These are phyloP conservation scores for Xerocomellus chrysenteron DNA, from an alignment of 768 basidiomycete genomes.

Conservation along the genomic window DNA sequence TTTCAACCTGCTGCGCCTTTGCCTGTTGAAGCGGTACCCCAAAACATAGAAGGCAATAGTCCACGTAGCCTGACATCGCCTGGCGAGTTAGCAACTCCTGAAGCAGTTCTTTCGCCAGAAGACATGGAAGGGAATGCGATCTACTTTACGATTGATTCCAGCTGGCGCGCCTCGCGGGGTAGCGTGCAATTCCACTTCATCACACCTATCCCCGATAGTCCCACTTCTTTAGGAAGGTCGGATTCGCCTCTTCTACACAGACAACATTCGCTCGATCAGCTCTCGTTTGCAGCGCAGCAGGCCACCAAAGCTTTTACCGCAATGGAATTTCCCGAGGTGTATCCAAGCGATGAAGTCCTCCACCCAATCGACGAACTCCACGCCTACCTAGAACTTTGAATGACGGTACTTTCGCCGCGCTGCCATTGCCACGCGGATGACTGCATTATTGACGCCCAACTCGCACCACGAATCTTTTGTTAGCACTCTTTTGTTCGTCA, in stretches of 20 bases:
- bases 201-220: conserved; percentile 24
- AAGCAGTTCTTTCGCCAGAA: conserved; percentile 1
- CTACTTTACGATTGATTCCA: conserved; percentile 30
- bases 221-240: conserved; percentile 7
- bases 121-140: conserved; percentile 23
- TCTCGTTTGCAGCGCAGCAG: conserved; percentile 4
- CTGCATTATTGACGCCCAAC: not conserved
- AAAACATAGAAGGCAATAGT: not conserved
- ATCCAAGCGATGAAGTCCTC: not conserved
- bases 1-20: not conserved
- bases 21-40: not conserved
- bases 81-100: not conserved
- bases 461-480: conserved; percentile 1
- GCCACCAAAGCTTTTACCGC: not conserved
- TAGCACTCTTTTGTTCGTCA: not conserved
- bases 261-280: conserved; percentile 20
- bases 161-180: conserved; percentile 20
- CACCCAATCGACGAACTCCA: conserved; percentile 26
- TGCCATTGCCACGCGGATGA: not conserved
- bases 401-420: conserved; percentile 1
- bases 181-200: conserved; percentile 21
- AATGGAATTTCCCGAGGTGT: not conserved
- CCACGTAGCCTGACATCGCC: not conserved
- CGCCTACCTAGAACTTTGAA: conserved; percentile 18
- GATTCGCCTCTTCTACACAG: conserved; percentile 27